Base-by-base conservation (phyloP, 352 stramenopile genomes). In the Phytopythium chamaehyphon region DNA sequence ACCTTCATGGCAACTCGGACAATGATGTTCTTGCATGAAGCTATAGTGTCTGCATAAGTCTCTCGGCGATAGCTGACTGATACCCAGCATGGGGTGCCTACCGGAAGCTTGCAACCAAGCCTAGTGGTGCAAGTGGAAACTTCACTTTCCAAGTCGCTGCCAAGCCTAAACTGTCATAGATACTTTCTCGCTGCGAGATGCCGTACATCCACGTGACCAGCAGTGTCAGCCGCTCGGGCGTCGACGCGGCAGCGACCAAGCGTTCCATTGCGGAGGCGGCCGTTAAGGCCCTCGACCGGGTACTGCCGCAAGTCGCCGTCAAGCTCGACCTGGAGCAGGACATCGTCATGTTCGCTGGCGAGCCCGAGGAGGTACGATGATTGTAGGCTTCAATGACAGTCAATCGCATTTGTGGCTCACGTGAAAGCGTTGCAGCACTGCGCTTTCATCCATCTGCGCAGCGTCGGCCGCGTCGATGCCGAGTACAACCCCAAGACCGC, bases 201-300 rank as follows among this genome's bases (percentile, higher is more conserved):
- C 65, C 61, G 38, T 66, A 55, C 52, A 36, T 61, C 7, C 47
- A 64, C 47, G 61, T 71, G 21, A 57, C 55, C 18, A 75, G 55
- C 53, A 72, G 68, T 44, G 53, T 65, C 9, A 2, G 42, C 3
- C 51, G 36, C 6, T 59, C 47, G 9, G 47, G 54, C 35, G 48
- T 75, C 11, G 59, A 71, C 46, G 16, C 28, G 8, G 35, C 6
- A 2, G 54, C 52, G 9, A 31, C 45, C n/a, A 54, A 64, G 16
- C 42, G 47, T 12, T 38, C 42, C 16, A 35, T 61, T 33, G 60
- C 61, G 4, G 62, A 73, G 40, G 58, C 28, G 7, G 10, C 66
- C 6, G 56, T 61, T 28, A 18, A 42, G 6, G 49, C 47, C 23
- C 54, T 67, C 35, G 53, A 66, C 8, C 46, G 40, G 11, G 50